Conservation (phyloP, 768 basidiomycete species). For the Phlebiopsis gigantea region DNA sequence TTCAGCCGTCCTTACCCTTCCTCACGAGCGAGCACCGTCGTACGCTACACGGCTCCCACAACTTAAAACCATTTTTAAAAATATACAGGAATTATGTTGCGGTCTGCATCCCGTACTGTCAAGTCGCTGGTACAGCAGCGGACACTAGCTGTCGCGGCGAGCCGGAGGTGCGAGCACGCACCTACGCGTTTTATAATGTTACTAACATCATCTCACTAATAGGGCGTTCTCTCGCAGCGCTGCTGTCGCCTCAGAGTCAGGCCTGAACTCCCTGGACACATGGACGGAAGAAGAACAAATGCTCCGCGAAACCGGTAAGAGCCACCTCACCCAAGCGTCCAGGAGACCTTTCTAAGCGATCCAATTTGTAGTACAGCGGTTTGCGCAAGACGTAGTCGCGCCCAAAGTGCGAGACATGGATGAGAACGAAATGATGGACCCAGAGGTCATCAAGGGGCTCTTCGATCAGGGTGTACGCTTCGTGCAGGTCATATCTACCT, state of each 20-base stretch:
- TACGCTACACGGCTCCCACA: not conserved
- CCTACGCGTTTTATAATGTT: not conserved
- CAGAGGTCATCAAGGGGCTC: conserved; percentile 74
- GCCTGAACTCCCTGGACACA: conserved; percentile 58
- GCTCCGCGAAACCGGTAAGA: conserved; percentile 83
- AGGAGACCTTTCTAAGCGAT: not conserved
- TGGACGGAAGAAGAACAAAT: conserved; percentile 95
- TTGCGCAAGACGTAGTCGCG: conserved; percentile 82
- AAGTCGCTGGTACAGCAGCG: conserved; percentile 1
- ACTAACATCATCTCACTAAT: not conserved
- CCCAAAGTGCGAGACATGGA: conserved; percentile 98
- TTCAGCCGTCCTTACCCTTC: not conserved
- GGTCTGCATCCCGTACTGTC: conserved; percentile 1
- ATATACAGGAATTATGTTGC: not conserved
- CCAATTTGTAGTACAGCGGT: conserved; percentile 61
- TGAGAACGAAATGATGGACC: conserved; percentile 94
- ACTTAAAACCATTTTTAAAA: not conserved
- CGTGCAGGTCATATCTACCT: not conserved
- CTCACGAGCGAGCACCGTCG: not conserved
- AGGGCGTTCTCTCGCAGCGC: conserved; percentile 19
- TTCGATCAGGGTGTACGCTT: conserved; percentile 88
- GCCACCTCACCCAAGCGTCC: not conserved
- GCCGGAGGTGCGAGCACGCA: not conserved
- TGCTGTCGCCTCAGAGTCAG: conserved; percentile 9
- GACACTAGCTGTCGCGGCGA: not conserved